These are phyloP conservation scores for Durusdinium trenchii DNA, from an alignment of 73 alveolate genomes.

Conservation along the genomic window DNA sequence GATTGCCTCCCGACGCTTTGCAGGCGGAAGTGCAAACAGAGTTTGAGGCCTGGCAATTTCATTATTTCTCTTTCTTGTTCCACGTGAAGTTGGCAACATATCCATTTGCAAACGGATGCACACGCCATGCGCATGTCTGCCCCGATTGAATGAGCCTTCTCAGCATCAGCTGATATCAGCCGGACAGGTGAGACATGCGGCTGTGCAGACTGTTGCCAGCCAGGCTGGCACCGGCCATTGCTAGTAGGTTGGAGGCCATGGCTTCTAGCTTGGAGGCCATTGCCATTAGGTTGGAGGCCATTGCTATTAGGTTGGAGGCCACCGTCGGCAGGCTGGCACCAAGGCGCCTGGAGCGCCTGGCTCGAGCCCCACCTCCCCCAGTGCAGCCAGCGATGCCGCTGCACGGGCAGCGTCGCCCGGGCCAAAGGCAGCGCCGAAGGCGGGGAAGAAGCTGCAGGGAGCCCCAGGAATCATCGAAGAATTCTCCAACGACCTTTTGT, in stretches of 20 bases:
- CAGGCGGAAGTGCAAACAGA: neutral
- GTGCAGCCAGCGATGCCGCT: neutral
- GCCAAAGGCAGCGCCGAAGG: conserved; percentile 19
- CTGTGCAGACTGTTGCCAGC: conserved; percentile 9
- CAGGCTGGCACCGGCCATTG: conserved; percentile 2
- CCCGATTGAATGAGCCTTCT: neutral
- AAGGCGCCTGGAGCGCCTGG: neutral
- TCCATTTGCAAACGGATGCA: neutral
- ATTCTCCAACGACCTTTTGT: no score
- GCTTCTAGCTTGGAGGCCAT: neutral
- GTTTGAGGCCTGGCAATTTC: neutral
- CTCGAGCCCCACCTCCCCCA: neutral
- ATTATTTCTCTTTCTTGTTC: neutral
- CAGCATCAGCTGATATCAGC: neutral
- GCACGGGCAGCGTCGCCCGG: conserved; percentile 49
- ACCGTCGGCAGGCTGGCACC: neutral
- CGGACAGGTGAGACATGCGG: conserved; percentile 4
- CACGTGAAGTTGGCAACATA: neutral
- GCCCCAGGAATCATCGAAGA: neutral
- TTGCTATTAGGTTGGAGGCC: neutral
- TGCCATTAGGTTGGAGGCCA: neutral
- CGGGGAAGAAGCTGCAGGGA: neutral
- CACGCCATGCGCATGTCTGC: neutral
- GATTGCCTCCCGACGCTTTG: no score
- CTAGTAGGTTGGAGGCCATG: no score